Base-by-base conservation (phyloP, 2,329 filamentous ascomycete species). In the Nothomitra cinnamomea region DNA sequence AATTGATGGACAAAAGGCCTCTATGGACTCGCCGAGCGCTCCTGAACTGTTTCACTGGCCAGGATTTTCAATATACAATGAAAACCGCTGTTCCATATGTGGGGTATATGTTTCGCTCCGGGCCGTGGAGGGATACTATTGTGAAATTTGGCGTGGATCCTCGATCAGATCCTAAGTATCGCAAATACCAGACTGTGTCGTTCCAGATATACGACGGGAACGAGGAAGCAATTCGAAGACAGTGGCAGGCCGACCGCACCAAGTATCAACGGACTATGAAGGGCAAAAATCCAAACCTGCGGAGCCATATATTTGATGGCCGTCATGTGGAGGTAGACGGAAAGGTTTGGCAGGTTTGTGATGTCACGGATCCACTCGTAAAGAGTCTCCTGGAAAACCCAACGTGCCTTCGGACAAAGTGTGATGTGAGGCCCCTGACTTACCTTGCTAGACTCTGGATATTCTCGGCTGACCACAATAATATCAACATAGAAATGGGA, bases 261-360 rank as follows among this genome's bases (percentile, higher is more conserved):
- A 50, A 25, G 32, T 51, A 51, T 22, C 53, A 38, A 53, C 24
- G 45, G 17, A 7, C 28, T 19, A 50, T 36, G 43, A 45, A 52
- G 13, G 54, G 48, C 15, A 51, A 52, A 35, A 43, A 13, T 45
- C 49, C 19, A 51, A 52, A 54, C 49, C n/a, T 57, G 43, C 65
- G 70, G 28, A 82, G 74, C 53, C 89, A 96, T 65, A 71, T 90
- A 1, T 96, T 95, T 66, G 87, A 94, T 57, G 90, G 90, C 48
- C 73, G 80, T 56, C 76, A 75, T 1, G 79, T 90, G 53, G 79
- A 79, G 15, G 77, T 78, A 1, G 88, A 95, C 61, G 88, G 88
- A 40, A 92, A 92, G 61, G 82, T 92, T 51, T 98, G 88, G 84
- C 92, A 96, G 71, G 77, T 94, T 24, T 94, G 88, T 69, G 92